Percentiles rank a stretch among this genome's conserved stretches.
Evolutionary conservation across 192 early-diverging fungal species (phyloP).

Genomic region (Allomyces macrogynus): DNA sequence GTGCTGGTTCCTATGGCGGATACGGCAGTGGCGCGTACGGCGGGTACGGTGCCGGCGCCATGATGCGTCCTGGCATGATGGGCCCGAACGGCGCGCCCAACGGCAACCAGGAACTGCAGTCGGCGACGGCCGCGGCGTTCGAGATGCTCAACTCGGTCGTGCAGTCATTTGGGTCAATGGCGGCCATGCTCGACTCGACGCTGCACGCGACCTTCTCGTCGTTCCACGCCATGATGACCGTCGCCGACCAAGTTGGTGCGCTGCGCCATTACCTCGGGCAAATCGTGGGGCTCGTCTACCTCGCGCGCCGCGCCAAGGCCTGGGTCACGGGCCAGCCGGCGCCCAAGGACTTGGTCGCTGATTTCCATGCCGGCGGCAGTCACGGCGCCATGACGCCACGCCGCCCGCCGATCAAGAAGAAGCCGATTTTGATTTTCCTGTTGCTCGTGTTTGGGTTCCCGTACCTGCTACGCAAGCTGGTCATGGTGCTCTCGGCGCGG

Average conservation of each 20-base stretch:
- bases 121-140: slow-evolving; percentile 78
- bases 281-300: slow-evolving; percentile 55
- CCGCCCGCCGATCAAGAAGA: background rate
- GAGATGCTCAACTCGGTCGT: slow-evolving; percentile 81
- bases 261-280: slow-evolving; percentile 66
- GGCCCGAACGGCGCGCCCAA: background rate
- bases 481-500: background rate
- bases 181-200: slow-evolving; percentile 95
- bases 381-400: too few species aligned
- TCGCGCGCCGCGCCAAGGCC: slow-evolving; percentile 45
- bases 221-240: slow-evolving; percentile 88
- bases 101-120: slow-evolving; percentile 33
- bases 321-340: slow-evolving; percentile 29
- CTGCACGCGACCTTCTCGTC: slow-evolving; percentile 87
- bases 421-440: background rate
- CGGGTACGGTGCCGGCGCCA: slow-evolving; percentile 28
- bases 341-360: too few species aligned
- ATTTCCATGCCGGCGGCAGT: too few species aligned
- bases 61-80: background rate
- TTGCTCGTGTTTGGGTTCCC: background rate
- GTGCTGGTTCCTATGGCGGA: slow-evolving; percentile 15
- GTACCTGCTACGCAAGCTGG: background rate
- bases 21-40: slow-evolving; percentile 6
- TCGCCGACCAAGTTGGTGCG: slow-evolving; percentile 89
- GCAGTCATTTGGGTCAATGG: slow-evolving; percentile 88